Percentiles rank a stretch among this genome's conserved stretches.
phyloP scores from a whole-genome alignment of 202 grass and related monocot genomes.

The Eragrostis tef region DNA sequence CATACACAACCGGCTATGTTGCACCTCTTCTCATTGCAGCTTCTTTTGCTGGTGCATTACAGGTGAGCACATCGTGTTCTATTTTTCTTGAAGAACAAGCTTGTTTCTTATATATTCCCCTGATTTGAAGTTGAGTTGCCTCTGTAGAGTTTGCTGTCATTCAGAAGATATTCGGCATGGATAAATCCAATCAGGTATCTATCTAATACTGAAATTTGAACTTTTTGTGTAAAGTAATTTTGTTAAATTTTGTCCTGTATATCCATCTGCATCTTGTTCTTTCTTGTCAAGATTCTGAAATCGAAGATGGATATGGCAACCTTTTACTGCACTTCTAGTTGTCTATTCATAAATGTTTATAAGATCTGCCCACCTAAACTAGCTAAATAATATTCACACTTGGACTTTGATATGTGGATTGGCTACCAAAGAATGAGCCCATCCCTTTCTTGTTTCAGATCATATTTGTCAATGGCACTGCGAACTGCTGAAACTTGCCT shows the following conservation, averaged over 20 bases:
- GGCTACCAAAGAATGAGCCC: not conserved
- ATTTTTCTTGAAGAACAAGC: constrained; percentile 1
- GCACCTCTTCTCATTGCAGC: constrained; percentile 93
- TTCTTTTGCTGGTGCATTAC: constrained; percentile 94
- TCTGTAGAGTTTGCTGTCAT: constrained; percentile 84
- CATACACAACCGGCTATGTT: constrained; percentile 95
- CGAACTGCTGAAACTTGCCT: constrained; percentile 17
- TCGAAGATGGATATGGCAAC: not conserved
- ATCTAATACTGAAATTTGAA: constrained; percentile 30
- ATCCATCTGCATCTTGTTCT: not conserved
- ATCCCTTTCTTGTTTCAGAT: not conserved
- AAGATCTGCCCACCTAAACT: not conserved
- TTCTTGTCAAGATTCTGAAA: not conserved
- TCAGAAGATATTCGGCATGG: constrained; percentile 89
- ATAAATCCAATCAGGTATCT: constrained; percentile 96
- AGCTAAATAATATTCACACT: not conserved
- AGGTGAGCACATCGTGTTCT: constrained; percentile 44
- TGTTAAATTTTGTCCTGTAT: not conserved
- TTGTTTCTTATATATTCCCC: constrained; percentile 31
- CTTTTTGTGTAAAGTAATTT: not conserved
- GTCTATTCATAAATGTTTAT: not conserved
- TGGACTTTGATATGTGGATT: not conserved
- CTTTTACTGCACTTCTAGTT: not conserved
- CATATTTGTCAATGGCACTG: not conserved
- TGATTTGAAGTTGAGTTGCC: constrained; percentile 21